phyloP scores from a whole-genome alignment of 2,329 filamentous ascomycete species.

The Truncatella angustata region DNA sequence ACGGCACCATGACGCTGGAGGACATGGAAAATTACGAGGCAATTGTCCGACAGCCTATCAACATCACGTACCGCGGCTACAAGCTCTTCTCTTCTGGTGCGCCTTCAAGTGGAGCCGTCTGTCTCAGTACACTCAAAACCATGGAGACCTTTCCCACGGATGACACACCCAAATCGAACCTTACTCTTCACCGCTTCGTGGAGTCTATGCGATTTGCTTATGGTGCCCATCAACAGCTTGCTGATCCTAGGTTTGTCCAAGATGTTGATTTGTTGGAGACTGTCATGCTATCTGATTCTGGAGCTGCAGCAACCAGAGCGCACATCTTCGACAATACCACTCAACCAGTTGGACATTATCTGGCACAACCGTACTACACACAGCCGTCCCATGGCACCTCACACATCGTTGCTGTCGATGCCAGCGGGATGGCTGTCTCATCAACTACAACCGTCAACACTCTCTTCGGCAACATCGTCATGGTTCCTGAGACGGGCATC shows the following conservation, averaged over 20 bases:
- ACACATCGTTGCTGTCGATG: slow-evolving; percentile 71
- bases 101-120: slow-evolving; percentile 76
- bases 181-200: slow-evolving; percentile 78
- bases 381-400: slow-evolving; percentile 72
- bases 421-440: slow-evolving; percentile 71
- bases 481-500: slow-evolving; percentile 79
- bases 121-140: slow-evolving; percentile 75
- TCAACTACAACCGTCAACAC: slow-evolving; percentile 87
- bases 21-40: slow-evolving; percentile 60
- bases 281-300: slow-evolving; percentile 62
- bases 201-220: slow-evolving; percentile 92
- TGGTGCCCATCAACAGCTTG: slow-evolving; percentile 72
- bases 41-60: slow-evolving; percentile 59
- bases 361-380: slow-evolving; percentile 64
- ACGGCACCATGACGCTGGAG: slow-evolving; percentile 69
- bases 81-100: slow-evolving; percentile 68
- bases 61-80: slow-evolving; percentile 67
- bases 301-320: slow-evolving; percentile 56
- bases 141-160: slow-evolving; percentile 71
- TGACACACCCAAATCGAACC: slow-evolving; percentile 52
- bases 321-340: slow-evolving; percentile 73
- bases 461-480: slow-evolving; percentile 75
- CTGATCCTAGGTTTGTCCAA: slow-evolving; percentile 75
- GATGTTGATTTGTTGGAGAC: slow-evolving; percentile 61
- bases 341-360: slow-evolving; percentile 70